A percentile compares a stretch with the other conserved stretches of the same genome.
These are phyloP conservation scores for Capsicum pubescens DNA, from an alignment of 257 asterid genomes.

Conservation along the genomic window DNA sequence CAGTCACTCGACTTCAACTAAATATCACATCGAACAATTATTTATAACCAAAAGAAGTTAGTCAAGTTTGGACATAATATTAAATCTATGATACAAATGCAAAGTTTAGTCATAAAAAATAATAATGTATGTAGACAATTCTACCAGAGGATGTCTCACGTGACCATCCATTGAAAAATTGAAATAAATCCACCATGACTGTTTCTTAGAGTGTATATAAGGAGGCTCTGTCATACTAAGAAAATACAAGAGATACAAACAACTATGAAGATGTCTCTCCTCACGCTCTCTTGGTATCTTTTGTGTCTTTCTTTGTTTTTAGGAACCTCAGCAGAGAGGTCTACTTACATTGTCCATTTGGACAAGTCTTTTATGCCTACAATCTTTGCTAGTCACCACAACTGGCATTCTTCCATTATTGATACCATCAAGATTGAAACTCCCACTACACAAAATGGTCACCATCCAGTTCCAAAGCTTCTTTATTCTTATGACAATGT, in stretches of 20 bases:
- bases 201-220: not conserved
- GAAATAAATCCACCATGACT: not conserved
- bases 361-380: conserved; percentile 37
- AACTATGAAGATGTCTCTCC: not conserved
- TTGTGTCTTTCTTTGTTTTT: not conserved
- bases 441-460: not conserved
- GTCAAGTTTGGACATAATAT: too few relatives aligned
- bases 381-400: conserved; percentile 23
- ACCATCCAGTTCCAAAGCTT: conserved; percentile 17
- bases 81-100: too few relatives aligned
- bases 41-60: too few relatives aligned
- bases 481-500: conserved; percentile 26
- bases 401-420: conserved; percentile 30
- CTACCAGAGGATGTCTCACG: too few relatives aligned
- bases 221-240: not conserved
- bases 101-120: too few relatives aligned
- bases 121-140: too few relatives aligned
- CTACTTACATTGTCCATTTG: conserved; percentile 39
- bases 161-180: not conserved
- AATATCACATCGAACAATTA: too few relatives aligned
- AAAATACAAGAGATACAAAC: not conserved
- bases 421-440: not conserved
- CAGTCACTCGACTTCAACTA: too few relatives aligned
- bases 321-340: conserved; percentile 20
- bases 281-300: not conserved